phyloP scores from a whole-genome alignment of 2,329 filamentous ascomycete genomes.

The Talaromyces verruculosus region DNA sequence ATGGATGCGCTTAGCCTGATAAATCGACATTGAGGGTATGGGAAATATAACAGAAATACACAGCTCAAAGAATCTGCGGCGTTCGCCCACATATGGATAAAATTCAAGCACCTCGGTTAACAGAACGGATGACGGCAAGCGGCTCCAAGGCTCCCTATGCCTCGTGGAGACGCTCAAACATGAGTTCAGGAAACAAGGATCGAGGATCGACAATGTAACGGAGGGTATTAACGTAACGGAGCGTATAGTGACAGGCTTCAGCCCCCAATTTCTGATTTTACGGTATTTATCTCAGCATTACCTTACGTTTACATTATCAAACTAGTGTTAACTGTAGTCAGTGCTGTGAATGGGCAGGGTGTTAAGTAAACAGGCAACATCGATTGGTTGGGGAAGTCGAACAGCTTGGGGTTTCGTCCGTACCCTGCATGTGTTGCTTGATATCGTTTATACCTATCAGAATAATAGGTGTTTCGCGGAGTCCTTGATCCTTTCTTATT shows the following conservation, averaged over 20 bases:
- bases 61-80: not conserved
- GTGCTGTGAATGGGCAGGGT: not conserved
- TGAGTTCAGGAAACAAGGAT: not conserved
- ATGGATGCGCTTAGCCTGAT: not conserved
- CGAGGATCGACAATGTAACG: no score
- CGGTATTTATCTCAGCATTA: not conserved
- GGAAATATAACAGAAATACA: not conserved
- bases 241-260: not conserved
- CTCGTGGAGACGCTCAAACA: not conserved
- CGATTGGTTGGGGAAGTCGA: not conserved
- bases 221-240: not conserved
- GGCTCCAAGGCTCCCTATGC: not conserved
- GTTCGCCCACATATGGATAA: not conserved
- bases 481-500: not conserved
- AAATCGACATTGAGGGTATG: not conserved
- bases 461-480: not conserved
- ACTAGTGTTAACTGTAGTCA: not conserved
- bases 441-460: not conserved
- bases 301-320: not conserved
- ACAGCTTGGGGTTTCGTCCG: not conserved
- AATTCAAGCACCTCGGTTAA: not conserved
- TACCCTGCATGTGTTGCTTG: not conserved
- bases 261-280: not conserved
- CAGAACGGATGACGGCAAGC: not conserved
- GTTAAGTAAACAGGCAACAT: not conserved